Conservation (phyloP, 2,329 filamentous ascomycete species). For the Aspergillus sp. region DNA sequence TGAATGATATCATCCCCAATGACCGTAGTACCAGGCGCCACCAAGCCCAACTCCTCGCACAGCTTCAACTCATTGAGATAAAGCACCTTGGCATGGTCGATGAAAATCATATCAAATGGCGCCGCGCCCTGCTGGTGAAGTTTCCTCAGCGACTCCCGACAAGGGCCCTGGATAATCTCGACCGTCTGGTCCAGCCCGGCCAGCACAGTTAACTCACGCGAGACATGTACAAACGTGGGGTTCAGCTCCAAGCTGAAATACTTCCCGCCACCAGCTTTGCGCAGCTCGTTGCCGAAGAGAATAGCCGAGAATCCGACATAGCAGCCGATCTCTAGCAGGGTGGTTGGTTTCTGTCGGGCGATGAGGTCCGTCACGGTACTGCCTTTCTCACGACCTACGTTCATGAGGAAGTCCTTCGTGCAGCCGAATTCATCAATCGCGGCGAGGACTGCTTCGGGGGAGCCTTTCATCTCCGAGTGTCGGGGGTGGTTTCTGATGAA, state of each 20-base stretch:
- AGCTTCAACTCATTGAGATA: no score
- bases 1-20: no score
- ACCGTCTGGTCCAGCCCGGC: no score
- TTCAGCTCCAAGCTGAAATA: constrained; percentile 68
- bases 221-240: constrained; percentile 28
- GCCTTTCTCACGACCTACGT: constrained; percentile 68
- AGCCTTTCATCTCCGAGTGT: constrained; percentile 55
- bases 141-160: no score
- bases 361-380: constrained; percentile 63
- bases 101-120: no score
- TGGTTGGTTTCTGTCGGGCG: constrained; percentile 53
- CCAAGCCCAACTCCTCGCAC: no score
- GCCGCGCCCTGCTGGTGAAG: no score
- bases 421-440: constrained; percentile 63
- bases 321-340: constrained; percentile 70
- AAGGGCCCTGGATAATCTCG: no score
- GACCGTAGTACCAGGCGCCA: no score
- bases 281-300: constrained; percentile 61
- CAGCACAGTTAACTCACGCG: no score
- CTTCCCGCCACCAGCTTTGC: constrained; percentile 52
- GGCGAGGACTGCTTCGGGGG: constrained; percentile 55
- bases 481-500: constrained; percentile 57
- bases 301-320: constrained; percentile 78
- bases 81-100: no score
- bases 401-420: constrained; percentile 64